A percentile compares a stretch with the other conserved stretches of the same genome.
phyloP scores from a whole-genome alignment of 805 yeast genomes.

The Sugiyamaella marilandica region DNA sequence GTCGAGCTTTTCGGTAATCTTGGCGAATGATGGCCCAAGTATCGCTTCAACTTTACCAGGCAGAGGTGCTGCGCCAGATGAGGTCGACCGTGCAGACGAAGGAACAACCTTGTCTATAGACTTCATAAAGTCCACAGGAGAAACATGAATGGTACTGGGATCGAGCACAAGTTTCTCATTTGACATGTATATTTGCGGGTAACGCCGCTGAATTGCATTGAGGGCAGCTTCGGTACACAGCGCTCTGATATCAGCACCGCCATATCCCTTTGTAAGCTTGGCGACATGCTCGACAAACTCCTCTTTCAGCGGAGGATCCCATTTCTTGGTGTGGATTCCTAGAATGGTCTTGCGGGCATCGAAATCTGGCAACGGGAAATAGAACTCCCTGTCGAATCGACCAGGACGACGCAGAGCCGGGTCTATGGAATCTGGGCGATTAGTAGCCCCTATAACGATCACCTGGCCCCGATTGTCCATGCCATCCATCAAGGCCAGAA shows the following conservation, averaged over 20 bases:
- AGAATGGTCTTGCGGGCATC: constrained; percentile 75
- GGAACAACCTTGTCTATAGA: constrained; percentile 88
- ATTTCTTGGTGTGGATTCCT: constrained; percentile 78
- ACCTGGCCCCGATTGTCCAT: constrained; percentile 99
- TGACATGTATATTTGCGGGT: constrained; percentile 85
- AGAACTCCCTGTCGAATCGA: constrained; percentile 93
- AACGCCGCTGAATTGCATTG: constrained; percentile 82
- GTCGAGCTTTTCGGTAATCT: constrained; percentile 44
- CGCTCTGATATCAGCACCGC: constrained; percentile 95
- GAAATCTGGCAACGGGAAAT: constrained; percentile 86
- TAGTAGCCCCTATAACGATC: constrained; percentile 96
- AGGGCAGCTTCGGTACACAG: constrained; percentile 94
- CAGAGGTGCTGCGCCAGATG: constrained; percentile 67
- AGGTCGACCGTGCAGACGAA: constrained; percentile 81
- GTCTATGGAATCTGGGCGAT: constrained; percentile 96
- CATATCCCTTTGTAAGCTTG: constrained; percentile 84
- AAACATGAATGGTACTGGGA: constrained; percentile 64
- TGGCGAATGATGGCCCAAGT: constrained; percentile 46
- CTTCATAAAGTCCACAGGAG: constrained; percentile 76
- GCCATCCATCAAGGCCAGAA: constrained; percentile 96
- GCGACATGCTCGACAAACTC: constrained; percentile 65
- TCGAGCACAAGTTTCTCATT: constrained; percentile 69
- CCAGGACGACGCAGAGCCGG: constrained; percentile 98
- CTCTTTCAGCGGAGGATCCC: constrained; percentile 69
- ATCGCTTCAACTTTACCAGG: constrained; percentile 70